A percentile compares a stretch with the other conserved stretches of the same genome.
phyloP scores from a whole-genome alignment of 495 filamentous ascomycete genomes.

The Trichoderma gamsii region DNA sequence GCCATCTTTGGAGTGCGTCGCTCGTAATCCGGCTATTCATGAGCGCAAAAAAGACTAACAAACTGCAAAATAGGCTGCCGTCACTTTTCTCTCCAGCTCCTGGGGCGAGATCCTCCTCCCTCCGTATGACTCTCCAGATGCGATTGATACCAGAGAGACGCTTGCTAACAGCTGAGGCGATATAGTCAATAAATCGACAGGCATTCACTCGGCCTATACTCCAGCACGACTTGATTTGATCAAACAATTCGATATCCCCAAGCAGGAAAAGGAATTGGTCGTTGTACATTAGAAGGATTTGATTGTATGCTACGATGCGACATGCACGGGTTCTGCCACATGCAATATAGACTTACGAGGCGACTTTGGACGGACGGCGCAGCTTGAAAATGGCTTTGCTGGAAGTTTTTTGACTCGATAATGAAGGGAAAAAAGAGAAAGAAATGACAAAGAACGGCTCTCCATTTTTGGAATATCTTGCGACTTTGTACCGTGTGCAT shows the following conservation, averaged over 20 bases:
- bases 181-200: slow-evolving; percentile 11
- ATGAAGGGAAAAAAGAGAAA: neutral
- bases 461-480: neutral
- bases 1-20: slow-evolving; percentile 64
- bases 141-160: neutral
- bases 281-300: slow-evolving; percentile 9
- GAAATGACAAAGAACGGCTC: neutral
- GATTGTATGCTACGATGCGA: slow-evolving; percentile 12
- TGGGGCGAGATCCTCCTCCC: slow-evolving; percentile 70
- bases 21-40: neutral
- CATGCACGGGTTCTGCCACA: neutral
- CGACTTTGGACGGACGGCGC: neutral
- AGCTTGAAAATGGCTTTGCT: neutral
- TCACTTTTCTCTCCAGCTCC: slow-evolving; percentile 68
- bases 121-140: slow-evolving; percentile 39
- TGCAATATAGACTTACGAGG: slow-evolving; percentile 8
- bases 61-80: slow-evolving; percentile 49
- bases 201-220: neutral
- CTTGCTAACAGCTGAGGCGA: neutral
- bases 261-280: neutral
- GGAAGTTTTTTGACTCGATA: neutral
- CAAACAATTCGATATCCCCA: neutral
- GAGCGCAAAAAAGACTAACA: slow-evolving; percentile 2
- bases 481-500: neutral
- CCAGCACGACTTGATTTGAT: neutral